These are phyloP conservation scores for Phanerochaete carnosa DNA, from an alignment of 768 basidiomycete genomes.

Conservation along the genomic window DNA sequence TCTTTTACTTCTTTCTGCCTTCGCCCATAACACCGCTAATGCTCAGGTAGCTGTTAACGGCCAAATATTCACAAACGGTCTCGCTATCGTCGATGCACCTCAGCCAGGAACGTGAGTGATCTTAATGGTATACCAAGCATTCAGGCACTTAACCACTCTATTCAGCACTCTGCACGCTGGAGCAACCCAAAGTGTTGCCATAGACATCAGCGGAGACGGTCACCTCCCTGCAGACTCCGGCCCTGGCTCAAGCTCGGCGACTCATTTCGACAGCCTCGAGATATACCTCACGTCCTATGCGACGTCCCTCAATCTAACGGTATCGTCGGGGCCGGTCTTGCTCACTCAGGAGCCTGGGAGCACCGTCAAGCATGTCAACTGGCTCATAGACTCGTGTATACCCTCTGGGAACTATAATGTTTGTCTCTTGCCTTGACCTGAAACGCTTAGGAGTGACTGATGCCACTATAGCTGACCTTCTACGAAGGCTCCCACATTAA, in stretches of 20 bases:
- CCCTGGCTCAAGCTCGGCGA: constrained; percentile 33
- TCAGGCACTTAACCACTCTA: background rate
- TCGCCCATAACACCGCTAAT: constrained; percentile 1
- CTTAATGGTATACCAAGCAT: background rate
- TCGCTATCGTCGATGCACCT: constrained; percentile 32
- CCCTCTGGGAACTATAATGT: constrained; percentile 43
- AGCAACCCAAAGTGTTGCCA: constrained; percentile 29
- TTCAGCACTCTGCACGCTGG: constrained; percentile 28
- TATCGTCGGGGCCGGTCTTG: constrained; percentile 38
- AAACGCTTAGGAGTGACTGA: background rate
- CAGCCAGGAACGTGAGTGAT: constrained; percentile 20
- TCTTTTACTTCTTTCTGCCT: constrained; percentile 7
- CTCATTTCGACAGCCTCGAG: constrained; percentile 38
- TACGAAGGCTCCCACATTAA: constrained; percentile 44
- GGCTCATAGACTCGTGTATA: constrained; percentile 41
- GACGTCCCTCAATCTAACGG: constrained; percentile 39
- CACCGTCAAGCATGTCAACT: constrained; percentile 38
- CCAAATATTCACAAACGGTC: constrained; percentile 29
- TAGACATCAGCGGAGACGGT: constrained; percentile 40
- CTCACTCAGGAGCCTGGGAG: constrained; percentile 39
- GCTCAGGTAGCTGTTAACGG: constrained; percentile 27
- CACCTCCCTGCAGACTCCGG: constrained; percentile 32
- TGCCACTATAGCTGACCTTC: constrained; percentile 38
- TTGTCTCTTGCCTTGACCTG: constrained; percentile 1
- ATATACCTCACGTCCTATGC: constrained; percentile 44